Percentiles rank a stretch among this genome's conserved stretches.
phyloP scores from a whole-genome alignment of 805 yeast genomes.

The Candida adriatica region DNA sequence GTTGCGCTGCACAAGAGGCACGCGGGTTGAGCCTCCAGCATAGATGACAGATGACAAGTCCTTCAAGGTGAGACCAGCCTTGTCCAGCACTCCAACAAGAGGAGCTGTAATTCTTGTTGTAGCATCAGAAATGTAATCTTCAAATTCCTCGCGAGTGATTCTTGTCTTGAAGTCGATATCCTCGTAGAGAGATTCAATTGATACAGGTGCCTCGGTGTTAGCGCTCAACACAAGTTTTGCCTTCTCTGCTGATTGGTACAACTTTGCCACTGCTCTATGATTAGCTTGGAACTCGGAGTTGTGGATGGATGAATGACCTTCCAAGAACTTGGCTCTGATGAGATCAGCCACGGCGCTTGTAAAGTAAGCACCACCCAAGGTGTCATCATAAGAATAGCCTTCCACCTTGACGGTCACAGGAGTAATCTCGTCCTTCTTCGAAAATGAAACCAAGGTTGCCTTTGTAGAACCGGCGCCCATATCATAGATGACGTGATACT shows the following conservation, averaged over 20 bases:
- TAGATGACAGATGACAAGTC: conserved; percentile 63
- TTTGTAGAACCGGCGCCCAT: conserved; percentile 90
- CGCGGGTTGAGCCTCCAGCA: conserved; percentile 87
- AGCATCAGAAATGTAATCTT: conserved; percentile 40
- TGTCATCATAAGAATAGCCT: conserved; percentile 62
- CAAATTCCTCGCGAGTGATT: conserved; percentile 79
- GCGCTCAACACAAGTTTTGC: conserved; percentile 86
- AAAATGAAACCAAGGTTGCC: conserved; percentile 73
- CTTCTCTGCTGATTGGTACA: conserved; percentile 81
- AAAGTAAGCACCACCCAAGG: conserved; percentile 69
- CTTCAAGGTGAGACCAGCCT: conserved; percentile 23
- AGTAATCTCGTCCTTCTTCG: conserved; percentile 36
- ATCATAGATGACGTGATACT: conserved; percentile 72
- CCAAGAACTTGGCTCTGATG: conserved; percentile 52
- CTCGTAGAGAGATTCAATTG: conserved; percentile 65
- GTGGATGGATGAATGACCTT: conserved; percentile 32
- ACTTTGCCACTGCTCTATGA: conserved; percentile 54
- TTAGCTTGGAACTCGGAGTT: conserved; percentile 35
- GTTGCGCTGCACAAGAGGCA: conserved; percentile 75
- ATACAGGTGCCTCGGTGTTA: conserved; percentile 68
- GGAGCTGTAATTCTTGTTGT: conserved; percentile 46
- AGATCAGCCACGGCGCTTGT: conserved; percentile 60
- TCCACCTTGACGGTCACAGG: conserved; percentile 51
- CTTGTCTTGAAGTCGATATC: conserved; percentile 67
- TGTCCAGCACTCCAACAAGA: conserved; percentile 41